These are phyloP conservation scores for Ceratobasidium sp. DNA, from an alignment of 1,284 basidiomycete species.

Conservation along the genomic window DNA sequence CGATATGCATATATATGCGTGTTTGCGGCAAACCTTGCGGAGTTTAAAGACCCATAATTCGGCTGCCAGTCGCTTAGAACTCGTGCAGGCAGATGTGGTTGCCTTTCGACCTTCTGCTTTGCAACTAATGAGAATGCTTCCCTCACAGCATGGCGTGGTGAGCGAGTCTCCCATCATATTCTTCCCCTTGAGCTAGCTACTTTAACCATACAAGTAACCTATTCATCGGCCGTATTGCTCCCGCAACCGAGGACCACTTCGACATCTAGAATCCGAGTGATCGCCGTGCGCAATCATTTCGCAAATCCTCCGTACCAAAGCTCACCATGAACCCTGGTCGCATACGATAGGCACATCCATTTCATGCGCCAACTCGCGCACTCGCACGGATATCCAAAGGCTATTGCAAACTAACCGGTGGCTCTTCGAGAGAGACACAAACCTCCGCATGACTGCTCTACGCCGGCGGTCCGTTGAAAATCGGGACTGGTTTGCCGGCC, in stretches of 20 bases:
- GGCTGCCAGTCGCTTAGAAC: background rate
- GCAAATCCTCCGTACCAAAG: background rate
- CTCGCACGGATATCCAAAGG: too few species aligned
- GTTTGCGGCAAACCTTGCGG: slow-evolving; percentile 3
- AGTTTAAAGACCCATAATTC: slow-evolving; percentile 4
- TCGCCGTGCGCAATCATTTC: slow-evolving; percentile 4
- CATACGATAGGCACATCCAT: too few species aligned
- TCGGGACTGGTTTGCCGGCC: too few species aligned
- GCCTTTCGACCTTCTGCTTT: background rate
- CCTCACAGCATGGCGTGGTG: background rate
- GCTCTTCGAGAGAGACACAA: too few species aligned
- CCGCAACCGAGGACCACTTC: background rate
- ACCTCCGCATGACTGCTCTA: too few species aligned
- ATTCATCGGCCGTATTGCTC: background rate
- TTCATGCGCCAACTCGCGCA: too few species aligned
- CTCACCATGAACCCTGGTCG: too few species aligned
- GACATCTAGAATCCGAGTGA: slow-evolving; percentile 12
- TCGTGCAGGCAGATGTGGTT: too few species aligned
- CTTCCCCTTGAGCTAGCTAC: background rate
- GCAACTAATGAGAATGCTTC: slow-evolving; percentile 6
- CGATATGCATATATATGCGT: slow-evolving; percentile 14
- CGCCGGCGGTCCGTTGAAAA: too few species aligned
- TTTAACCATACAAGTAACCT: background rate
- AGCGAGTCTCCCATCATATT: background rate
- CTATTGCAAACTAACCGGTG: too few species aligned